Percentiles rank a stretch among this genome's conserved stretches.
Conservation (phyloP, 2,329 filamentous ascomycete species). For the Fusarium succisae region DNA sequence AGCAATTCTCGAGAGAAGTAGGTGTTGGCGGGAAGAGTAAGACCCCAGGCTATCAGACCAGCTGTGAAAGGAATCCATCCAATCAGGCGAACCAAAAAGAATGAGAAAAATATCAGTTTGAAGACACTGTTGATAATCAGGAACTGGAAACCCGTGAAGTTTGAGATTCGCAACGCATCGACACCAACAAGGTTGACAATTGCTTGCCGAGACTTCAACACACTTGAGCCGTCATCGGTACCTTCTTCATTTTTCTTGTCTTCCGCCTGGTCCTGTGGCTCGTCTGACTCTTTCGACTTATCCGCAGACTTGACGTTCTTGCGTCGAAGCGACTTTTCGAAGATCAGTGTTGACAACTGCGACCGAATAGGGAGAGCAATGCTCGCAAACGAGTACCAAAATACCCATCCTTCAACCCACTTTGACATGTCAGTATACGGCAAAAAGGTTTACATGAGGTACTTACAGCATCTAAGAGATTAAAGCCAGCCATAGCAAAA, state of each 20-base stretch:
- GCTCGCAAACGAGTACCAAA: constrained; percentile 72
- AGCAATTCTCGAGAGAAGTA: constrained; percentile 72
- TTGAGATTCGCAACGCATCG: constrained; percentile 73
- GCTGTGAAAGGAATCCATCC: constrained; percentile 75
- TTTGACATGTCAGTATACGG: constrained; percentile 30
- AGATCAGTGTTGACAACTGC: constrained; percentile 76
- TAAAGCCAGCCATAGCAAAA: constrained; percentile 67
- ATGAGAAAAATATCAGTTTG: constrained; percentile 72
- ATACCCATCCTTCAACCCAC: constrained; percentile 72
- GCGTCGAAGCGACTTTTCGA: constrained; percentile 78
- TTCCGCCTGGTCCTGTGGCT: constrained; percentile 47
- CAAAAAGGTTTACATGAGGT: neutral
- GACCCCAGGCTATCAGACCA: constrained; percentile 70
- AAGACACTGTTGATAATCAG: constrained; percentile 69
- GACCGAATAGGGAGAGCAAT: constrained; percentile 73
- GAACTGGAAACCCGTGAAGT: constrained; percentile 74
- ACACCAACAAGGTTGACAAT: constrained; percentile 84
- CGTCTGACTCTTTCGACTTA: constrained; percentile 54
- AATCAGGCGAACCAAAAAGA: constrained; percentile 73
- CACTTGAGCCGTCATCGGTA: constrained; percentile 44
- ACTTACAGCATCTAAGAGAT: constrained; percentile 60
- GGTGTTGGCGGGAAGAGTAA: constrained; percentile 75
- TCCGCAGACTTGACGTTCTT: constrained; percentile 78
- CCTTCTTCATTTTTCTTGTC: constrained; percentile 65
- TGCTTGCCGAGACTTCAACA: constrained; percentile 66